A percentile compares a stretch with the other conserved stretches of the same genome.
Evolutionary conservation across 176 grass and related monocot species (phyloP).

Genomic region (Zoysia japonica): DNA sequence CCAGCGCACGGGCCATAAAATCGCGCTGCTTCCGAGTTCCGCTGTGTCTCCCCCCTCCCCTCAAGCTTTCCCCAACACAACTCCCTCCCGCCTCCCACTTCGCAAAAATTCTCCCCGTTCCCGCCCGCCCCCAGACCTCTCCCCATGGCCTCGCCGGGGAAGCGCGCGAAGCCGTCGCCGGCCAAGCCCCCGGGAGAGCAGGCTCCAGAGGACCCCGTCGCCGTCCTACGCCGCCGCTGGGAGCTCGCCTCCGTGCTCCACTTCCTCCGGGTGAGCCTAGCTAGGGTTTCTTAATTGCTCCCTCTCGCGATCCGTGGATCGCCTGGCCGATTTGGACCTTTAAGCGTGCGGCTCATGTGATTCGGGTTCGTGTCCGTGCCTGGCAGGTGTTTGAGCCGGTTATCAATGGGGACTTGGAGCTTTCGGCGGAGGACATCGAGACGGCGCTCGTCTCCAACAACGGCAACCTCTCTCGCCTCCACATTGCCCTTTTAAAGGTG

Average conservation of each 20-base stretch:
- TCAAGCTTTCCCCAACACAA: not conserved
- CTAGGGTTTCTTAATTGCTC: slow-evolving; percentile 28
- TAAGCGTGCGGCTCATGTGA: not conserved
- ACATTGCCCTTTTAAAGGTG: slow-evolving; percentile 85
- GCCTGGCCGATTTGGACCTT: not conserved
- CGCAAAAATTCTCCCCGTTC: slow-evolving; percentile 35
- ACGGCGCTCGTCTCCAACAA: slow-evolving; percentile 59
- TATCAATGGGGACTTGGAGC: slow-evolving; percentile 54
- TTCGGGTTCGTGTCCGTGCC: not conserved
- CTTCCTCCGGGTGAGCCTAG: slow-evolving; percentile 65
- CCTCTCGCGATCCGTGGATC: not conserved
- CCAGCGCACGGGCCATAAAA: not conserved
- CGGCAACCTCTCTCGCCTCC: slow-evolving; percentile 59
- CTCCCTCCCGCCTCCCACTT: slow-evolving; percentile 22
- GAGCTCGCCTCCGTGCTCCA: slow-evolving; percentile 91
- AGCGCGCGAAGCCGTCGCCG: slow-evolving; percentile 34
- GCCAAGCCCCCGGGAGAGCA: not conserved
- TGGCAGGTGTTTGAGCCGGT: slow-evolving; percentile 84
- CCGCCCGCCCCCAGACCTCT: slow-evolving; percentile 22
- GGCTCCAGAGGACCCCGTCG: slow-evolving; percentile 22
- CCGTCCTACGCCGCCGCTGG: slow-evolving; percentile 71
- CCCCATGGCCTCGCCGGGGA: slow-evolving; percentile 49
- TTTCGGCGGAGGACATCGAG: slow-evolving; percentile 90
- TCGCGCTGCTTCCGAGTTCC: not conserved
- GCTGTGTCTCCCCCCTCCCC: not conserved